Evolutionary conservation across 441 rosid species (phyloP).

Genomic region (Lepidium campestre): DNA sequence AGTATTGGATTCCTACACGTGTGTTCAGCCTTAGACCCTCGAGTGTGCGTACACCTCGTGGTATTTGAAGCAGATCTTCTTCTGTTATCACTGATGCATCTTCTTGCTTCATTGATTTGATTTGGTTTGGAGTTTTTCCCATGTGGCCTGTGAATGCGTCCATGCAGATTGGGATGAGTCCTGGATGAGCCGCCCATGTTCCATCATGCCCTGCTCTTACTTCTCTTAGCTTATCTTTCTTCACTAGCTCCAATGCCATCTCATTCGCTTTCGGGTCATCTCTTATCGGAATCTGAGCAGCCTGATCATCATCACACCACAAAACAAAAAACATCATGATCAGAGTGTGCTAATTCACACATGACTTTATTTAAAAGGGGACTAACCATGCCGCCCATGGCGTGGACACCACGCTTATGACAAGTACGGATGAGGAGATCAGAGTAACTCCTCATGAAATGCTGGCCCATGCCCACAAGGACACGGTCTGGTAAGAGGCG

Average conservation of each 20-base stretch:
- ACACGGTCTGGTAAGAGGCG: conserved; percentile 76
- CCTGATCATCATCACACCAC: conserved; percentile 38
- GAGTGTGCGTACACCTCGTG: conserved; percentile 68
- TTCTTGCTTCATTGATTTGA: conserved; percentile 50
- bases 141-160: conserved; percentile 64
- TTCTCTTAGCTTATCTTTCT: conserved; percentile 82
- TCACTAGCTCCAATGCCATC: conserved; percentile 72
- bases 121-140: conserved; percentile 65
- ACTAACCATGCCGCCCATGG: conserved; percentile 95
- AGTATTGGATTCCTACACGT: conserved; percentile 81
- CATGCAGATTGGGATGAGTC: conserved; percentile 66
- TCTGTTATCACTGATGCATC: conserved; percentile 60
- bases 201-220: conserved; percentile 91
- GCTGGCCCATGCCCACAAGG: conserved; percentile 82
- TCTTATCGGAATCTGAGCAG: conserved; percentile 88
- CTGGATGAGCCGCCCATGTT: conserved; percentile 99
- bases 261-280: conserved; percentile 77
- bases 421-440: conserved; percentile 86
- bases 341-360: background rate
- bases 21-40: conserved; percentile 87
- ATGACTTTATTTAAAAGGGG: background rate
- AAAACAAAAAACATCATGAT: background rate
- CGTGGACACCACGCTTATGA: conserved; percentile 81
- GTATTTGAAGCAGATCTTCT: conserved; percentile 75
- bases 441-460: conserved; percentile 90